Conservation (phyloP, 805 yeast genomes). For the Hanseniaspora osmophila region DNA sequence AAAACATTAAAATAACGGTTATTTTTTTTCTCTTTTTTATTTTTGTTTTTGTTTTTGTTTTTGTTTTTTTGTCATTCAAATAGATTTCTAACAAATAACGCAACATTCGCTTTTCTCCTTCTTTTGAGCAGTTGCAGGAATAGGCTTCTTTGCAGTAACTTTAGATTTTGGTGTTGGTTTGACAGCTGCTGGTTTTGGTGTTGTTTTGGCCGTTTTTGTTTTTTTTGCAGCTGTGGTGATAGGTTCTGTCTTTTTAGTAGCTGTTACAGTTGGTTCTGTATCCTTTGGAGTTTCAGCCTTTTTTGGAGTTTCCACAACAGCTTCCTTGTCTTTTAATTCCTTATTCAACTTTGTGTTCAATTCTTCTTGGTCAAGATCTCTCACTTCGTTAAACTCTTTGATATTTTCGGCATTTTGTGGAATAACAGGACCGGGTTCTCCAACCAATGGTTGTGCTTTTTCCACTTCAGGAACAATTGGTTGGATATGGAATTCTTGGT, state of each 20-base stretch:
- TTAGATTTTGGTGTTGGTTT: slow-evolving; percentile 22
- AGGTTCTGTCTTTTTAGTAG: background rate
- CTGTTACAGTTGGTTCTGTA: background rate
- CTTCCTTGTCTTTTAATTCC: slow-evolving; percentile 11
- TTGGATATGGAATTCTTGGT: slow-evolving; percentile 2
- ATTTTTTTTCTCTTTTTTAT: too few species aligned
- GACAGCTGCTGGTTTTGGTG: slow-evolving; percentile 12
- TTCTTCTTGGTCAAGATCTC: slow-evolving; percentile 21
- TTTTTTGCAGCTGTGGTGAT: background rate
- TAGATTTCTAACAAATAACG: background rate
- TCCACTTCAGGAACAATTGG: background rate
- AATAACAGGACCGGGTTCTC: slow-evolving; percentile 57
- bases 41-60: too few species aligned
- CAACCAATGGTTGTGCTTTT: slow-evolving; percentile 22
- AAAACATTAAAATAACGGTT: too few species aligned
- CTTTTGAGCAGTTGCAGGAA: slow-evolving; percentile 4
- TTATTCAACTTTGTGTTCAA: slow-evolving; percentile 1
- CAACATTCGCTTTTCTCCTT: slow-evolving; percentile 3
- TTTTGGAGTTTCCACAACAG: background rate
- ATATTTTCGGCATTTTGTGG: slow-evolving; percentile 53
- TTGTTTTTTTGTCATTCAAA: too few species aligned
- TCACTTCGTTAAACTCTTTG: slow-evolving; percentile 45
- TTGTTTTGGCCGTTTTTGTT: slow-evolving; percentile 9
- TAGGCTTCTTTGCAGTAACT: slow-evolving; percentile 3
- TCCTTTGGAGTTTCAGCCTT: slow-evolving; percentile 1